A percentile compares a stretch with the other conserved stretches of the same genome.
Conservation (phyloP, 2,329 filamentous ascomycete species). For the Aspergillus caelatus region DNA sequence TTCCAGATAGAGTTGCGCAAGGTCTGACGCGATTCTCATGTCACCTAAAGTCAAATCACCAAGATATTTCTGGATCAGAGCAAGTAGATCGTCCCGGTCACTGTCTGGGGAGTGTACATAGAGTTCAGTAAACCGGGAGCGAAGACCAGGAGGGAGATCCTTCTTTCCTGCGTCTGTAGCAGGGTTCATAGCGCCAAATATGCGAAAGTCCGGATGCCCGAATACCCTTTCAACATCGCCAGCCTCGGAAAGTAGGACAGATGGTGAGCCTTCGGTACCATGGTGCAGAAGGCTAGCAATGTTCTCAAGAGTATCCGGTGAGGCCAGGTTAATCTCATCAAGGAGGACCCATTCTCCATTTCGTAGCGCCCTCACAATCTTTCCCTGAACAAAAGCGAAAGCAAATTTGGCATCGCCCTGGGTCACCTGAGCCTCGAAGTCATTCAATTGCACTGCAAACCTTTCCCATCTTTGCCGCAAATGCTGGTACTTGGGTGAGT, state of each 20-base stretch:
- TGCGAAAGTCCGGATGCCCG: slow-evolving; percentile 88
- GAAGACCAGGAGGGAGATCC: slow-evolving; percentile 83
- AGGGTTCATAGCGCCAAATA: slow-evolving; percentile 99
- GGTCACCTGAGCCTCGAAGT: slow-evolving; percentile 77
- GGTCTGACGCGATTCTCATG: slow-evolving; percentile 74
- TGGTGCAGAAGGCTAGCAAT: slow-evolving; percentile 84
- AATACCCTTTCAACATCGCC: slow-evolving; percentile 88
- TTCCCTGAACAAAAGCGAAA: slow-evolving; percentile 95
- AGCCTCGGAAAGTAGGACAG: slow-evolving; percentile 86
- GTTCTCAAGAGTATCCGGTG: slow-evolving; percentile 90
- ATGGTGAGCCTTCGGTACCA: slow-evolving; percentile 71
- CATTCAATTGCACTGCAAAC: slow-evolving; percentile 73
- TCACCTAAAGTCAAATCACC: slow-evolving; percentile 71
- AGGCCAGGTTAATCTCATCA: slow-evolving; percentile 96
- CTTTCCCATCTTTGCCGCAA: slow-evolving; percentile 76
- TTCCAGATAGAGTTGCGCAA: slow-evolving; percentile 83
- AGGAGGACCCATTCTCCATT: slow-evolving; percentile 97
- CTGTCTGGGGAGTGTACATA: slow-evolving; percentile 90
- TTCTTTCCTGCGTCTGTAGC: slow-evolving; percentile 97
- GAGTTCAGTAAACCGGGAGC: slow-evolving; percentile 92
- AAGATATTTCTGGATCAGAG: slow-evolving; percentile 86
- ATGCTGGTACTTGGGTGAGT: slow-evolving; percentile 52
- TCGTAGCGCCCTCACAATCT: slow-evolving; percentile 90
- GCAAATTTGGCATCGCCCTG: slow-evolving; percentile 77
- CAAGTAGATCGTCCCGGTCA: slow-evolving; percentile 81